Base-by-base conservation (phyloP, 1,139 yeast genomes). In the Arxiozyma telluris region DNA sequence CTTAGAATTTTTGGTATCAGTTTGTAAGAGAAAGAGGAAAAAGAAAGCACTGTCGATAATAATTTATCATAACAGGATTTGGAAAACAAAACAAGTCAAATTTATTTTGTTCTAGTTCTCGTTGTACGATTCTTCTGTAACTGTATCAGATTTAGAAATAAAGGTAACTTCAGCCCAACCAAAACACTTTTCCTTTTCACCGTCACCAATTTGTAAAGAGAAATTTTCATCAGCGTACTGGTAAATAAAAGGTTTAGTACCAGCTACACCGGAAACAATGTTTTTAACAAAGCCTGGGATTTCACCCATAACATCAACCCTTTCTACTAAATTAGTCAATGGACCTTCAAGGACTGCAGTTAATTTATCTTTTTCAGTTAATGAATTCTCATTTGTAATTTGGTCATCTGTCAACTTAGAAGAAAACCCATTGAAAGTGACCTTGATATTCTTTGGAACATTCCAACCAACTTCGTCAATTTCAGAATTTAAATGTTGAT, bases 241-340 rank as follows among this genome's bases (percentile, higher is more conserved):
- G 72, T 91, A 93, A 65, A 93, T 91, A 74, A 81, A 93, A 42
- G 98, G 98, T 69, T 84, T 87, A 47, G 98, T 85, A 53, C 98
- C 98, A 17, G 96, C 93, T 55, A 91, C 94, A 57, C 96, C 96
- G 59, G 91, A 83, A 47, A 89, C 98, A 57, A 93, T 87, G 64
- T 84, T 87, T 73, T 93, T 93, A 60, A 93, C 96, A 72, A 93
- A 90, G 61, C 81, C 84, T 47, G 98, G 98, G 58, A 93, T 85
- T 74, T 93, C 98, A 47, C 93, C 90, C 97, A 93, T 90, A 58
- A 93, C 98, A 72, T 93, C 98, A 55, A 93, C 91, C 67, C 98
- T 82, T 73, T 89, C 97, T 53, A 88, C 83, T 62, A 87, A 73
- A 51, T 77, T 61, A 23, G 69, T 70, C 61, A 91, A 76, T 18